Evolutionary conservation across 2,329 filamentous ascomycete genomes (phyloP).

Genomic region (Sclerotinia sclerotiorum): DNA sequence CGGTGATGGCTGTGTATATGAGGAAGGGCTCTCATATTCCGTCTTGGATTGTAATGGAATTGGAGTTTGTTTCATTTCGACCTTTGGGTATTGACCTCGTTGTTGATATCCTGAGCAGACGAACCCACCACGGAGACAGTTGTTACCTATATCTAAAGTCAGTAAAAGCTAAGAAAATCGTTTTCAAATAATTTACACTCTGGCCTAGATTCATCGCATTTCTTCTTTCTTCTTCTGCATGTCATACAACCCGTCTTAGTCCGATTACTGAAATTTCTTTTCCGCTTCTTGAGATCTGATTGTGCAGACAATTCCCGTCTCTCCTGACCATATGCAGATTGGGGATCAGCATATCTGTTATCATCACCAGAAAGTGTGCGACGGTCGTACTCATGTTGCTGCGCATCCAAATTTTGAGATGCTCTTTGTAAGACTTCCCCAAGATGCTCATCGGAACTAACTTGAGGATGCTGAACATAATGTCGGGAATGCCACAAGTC

Average conservation of each 20-base stretch:
- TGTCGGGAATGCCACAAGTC: constrained; percentile 37
- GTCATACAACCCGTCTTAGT: constrained; percentile 96
- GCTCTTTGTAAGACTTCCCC: constrained; percentile 53
- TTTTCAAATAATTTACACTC: constrained; percentile 67
- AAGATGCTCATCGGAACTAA: constrained; percentile 50
- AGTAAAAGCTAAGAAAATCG: constrained; percentile 14
- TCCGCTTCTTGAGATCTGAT: constrained; percentile 66
- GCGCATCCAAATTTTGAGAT: constrained; percentile 44
- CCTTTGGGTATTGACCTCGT: constrained; percentile 75
- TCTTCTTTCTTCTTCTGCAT: constrained; percentile 91
- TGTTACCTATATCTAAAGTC: constrained; percentile 60
- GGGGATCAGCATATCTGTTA: constrained; percentile 41
- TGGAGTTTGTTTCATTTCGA: constrained; percentile 64
- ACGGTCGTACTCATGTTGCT: constrained; percentile 41
- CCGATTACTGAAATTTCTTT: constrained; percentile 86
- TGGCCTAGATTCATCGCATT: constrained; percentile 92
- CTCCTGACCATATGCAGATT: constrained; percentile 41
- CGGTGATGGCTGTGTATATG: constrained; percentile 60
- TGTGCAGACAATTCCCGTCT: constrained; percentile 46
- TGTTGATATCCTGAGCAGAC: constrained; percentile 88
- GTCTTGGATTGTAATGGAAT: constrained; percentile 85
- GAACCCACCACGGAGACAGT: constrained; percentile 88
- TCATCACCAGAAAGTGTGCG: constrained; percentile 44
- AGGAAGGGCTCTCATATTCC: constrained; percentile 46
- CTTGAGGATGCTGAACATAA: constrained; percentile 48